Evolutionary conservation across 192 early-diverging fungal genomes (phyloP), one percentile per base, ranked within the genome.

Genomic region (Coemansia sp.): DNA sequence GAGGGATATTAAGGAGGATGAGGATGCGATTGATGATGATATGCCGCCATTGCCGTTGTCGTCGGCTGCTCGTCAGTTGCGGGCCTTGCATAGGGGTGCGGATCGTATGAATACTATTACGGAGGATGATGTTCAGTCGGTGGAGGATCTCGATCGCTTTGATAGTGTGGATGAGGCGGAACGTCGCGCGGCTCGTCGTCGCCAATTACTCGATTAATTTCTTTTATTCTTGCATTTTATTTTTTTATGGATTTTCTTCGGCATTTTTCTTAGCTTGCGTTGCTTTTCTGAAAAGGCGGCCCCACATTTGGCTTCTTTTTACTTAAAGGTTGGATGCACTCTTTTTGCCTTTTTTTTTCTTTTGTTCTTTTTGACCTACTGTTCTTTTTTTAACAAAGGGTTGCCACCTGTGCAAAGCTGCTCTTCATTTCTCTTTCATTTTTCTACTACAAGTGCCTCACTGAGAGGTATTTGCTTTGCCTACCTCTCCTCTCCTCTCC

Each of bases 1-100:
- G 5, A 69, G 72, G 21, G 75, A 82, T 35, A 84, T 84, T 25
- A 81, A 78, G 59, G 83, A 84, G 35, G 75, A 77, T 13, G 78
- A 81, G 35, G 72, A 56, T 28, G 71, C 45, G 26, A 36, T 34
- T 9, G 53, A 14, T 23, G 18, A 13, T 33, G 37, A 62, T 36
- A 9, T 62, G 18, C 69, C 76, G 66, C 66, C 66, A 3, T 26
- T 74, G 23, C 69, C 66, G 2, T 48, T 57, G 3, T 33, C 2
- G 41, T 18, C 52, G 39, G 69, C 35, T 55, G 59, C 18, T 79
- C 77, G 48, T 25, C 52, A 55, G 16, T 33, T 72, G 31, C 14
- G 71, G 39, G 62, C 69, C 4, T 58, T 69, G 18, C 48, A 69
- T 33, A 31, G 59, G 4, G 42, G 55, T 35, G 53, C 62, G 34